A percentile compares a stretch with the other conserved stretches of the same genome.
Evolutionary conservation across 1,284 basidiomycete genomes (phyloP).

Genomic region (Tetrapyrgos nigripes): DNA sequence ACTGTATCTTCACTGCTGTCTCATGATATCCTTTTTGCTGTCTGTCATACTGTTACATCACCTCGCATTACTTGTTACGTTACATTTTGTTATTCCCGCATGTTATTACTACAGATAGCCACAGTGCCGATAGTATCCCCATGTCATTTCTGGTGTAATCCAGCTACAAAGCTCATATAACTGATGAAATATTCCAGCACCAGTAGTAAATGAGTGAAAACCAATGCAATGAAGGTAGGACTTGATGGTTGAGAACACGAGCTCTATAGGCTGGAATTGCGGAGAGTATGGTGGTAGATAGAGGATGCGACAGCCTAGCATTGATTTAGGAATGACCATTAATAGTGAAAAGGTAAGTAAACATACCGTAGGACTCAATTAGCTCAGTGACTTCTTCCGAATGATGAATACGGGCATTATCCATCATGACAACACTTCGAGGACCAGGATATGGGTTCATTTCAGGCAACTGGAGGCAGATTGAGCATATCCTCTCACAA

Average conservation of each 20-base stretch:
- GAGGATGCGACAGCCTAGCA: not conserved
- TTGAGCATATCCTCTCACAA: not conserved
- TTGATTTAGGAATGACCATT: not conserved
- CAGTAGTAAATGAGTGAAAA: too few relatives aligned
- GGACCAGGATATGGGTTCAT: too few relatives aligned
- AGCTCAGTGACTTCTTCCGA: too few relatives aligned
- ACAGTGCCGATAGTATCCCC: not conserved
- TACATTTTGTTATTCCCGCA: too few relatives aligned
- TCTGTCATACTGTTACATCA: too few relatives aligned
- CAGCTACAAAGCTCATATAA: not conserved
- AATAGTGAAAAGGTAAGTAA: not conserved
- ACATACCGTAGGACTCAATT: too few relatives aligned
- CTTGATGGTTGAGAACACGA: not conserved
- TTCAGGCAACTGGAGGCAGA: slow-evolving; percentile 11
- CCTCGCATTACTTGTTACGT: too few relatives aligned
- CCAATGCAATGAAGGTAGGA: not conserved
- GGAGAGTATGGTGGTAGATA: not conserved
- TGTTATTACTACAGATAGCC: not conserved
- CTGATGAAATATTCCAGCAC: not conserved
- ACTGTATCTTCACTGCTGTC: too few relatives aligned
- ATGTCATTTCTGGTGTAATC: not conserved
- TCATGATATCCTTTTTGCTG: too few relatives aligned
- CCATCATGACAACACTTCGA: too few relatives aligned
- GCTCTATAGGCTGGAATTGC: too few relatives aligned
- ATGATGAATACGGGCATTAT: too few relatives aligned